Evolutionary conservation across 2,329 filamentous ascomycete species (phyloP), one percentile per base, ranked within the genome.

Genomic region (Zymoseptoria brevis): DNA sequence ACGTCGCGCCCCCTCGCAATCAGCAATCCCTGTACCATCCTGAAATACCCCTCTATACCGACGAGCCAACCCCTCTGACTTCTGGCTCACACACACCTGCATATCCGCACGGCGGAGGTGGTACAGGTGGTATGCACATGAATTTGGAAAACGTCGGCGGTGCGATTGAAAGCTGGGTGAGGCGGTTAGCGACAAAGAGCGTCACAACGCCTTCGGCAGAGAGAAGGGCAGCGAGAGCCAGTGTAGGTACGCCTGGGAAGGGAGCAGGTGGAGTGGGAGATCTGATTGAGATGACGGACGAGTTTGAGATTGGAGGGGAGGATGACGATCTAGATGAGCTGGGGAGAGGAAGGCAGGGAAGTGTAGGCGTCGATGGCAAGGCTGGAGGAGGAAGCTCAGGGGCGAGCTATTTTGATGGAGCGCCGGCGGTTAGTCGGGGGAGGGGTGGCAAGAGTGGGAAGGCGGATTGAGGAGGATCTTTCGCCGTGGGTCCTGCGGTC

Each of bases 91-190:
- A 66, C 2, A 71, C 68, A 1, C 69, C 70, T 19, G 64, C 64
- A 8, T 65, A 68, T 45, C 60, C 63, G 49, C 48, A 62, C 50
- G 53, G 63, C 55, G 57, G 56, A 35, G 56, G 61, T 50, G 66
- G 70, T 19, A 26, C 21, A 45, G 35, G 35, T 16, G 68, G 70
- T 6, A 64, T 69, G 22, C 72, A 73, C 19, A 62, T 80, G 21
- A 76, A 79, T 7, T 77, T 97, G 2, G 91, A 96, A 68, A 89
- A 92, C 63, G 87, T 96, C 8, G 91, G 92, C 1, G 88, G 90
- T 5, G 87, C 88, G 2, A 86, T 97, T 29, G 94, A 97, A 75
- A 88, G 87, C 1, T 99, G 94, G 91, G 79, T 97, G 60, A 82
- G 92, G 61, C 90, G 90, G 62, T 86, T 96, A 45, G 90, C 90